Evolutionary conservation across 352 stramenopile species (phyloP), one percentile per base, ranked within the genome.

Genomic region (Phytophthora cryptogea): DNA sequence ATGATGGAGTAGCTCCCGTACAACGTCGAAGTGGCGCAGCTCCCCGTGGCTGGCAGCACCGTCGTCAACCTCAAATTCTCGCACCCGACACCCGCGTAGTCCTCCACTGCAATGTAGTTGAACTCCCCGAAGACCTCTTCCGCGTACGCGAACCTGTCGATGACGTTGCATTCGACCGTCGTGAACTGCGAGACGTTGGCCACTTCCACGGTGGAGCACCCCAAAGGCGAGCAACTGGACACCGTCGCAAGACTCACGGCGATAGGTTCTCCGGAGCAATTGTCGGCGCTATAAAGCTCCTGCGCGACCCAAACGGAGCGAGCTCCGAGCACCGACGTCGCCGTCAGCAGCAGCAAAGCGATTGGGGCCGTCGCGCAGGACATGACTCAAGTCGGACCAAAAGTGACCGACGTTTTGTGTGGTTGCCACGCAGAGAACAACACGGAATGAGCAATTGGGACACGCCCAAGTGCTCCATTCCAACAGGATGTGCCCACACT

Each of bases 51-150:
- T 28, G 59, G 47, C 11, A 72, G n/a, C 0, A 72, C 48, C 32
- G 42, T 59, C 16, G 64, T 68, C 28, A 54, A 26, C 0, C 32
- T 47, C 36, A 72, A 32, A 26, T 64, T 51, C 13, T 65, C 58
- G 37, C 64, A 72, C 0, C 32, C 48, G 32, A 6, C 35, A 8
- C 14, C 32, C 7, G 31, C n/a, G 27, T 68, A 68, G 9, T 68
- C 52, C 26, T 72, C 64, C 10, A 72, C 59, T 35, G 61, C 36
- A 30, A 72, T 64, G 48, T 61, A 72, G 43, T 72, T 65, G 23
- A 65, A 64, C 33, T 65, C 46, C 6, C 47, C 58, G 20, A 54
- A 68, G 11, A 65, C 20, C 23, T 42, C 13, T 16, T 59, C 54
- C 1, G 64, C 64, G 49, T 65, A 72, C 42, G 51, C 37, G 40